A percentile compares a stretch with the other conserved stretches of the same genome.
Evolutionary conservation across 129 eudicot species (phyloP).

Genomic region (Helianthus tuberosus): DNA sequence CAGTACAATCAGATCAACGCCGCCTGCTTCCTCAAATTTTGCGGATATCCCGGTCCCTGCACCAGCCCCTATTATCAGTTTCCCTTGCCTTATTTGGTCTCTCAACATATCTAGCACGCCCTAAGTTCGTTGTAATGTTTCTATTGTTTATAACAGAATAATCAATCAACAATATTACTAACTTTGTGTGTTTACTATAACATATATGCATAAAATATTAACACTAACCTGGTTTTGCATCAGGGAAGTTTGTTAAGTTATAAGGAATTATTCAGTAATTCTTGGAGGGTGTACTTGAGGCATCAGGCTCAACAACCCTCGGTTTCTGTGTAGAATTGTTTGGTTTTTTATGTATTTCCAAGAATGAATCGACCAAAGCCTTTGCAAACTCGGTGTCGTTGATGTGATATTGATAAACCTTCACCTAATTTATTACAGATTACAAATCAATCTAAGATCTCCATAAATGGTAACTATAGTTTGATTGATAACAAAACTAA

Average conservation of each 20-base stretch:
- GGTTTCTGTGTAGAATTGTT: too few relatives aligned
- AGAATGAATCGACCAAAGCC: too few relatives aligned
- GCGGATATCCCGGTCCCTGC: conserved; percentile 99
- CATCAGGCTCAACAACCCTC: too few relatives aligned
- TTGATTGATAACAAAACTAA: too few relatives aligned
- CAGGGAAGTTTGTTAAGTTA: conserved; percentile 67
- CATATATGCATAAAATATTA: neutral
- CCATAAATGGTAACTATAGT: too few relatives aligned
- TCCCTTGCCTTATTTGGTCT: conserved; percentile 71
- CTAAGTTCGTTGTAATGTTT: conserved; percentile 69
- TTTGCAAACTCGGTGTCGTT: too few relatives aligned
- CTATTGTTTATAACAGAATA: conserved; percentile 38
- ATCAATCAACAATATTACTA: conserved; percentile 5
- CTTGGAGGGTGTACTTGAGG: conserved; percentile 21
- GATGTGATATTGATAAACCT: too few relatives aligned
- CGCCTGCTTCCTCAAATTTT: conserved; percentile 98
- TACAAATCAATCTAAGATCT: too few relatives aligned
- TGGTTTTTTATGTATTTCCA: too few relatives aligned
- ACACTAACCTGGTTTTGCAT: conserved; percentile 79
- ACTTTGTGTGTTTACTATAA: neutral
- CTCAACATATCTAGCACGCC: conserved; percentile 65
- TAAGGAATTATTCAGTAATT: conserved; percentile 40
- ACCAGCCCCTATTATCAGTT: conserved; percentile 93
- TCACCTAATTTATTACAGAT: too few relatives aligned
- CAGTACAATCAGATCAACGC: conserved; percentile 86